Conservation (phyloP, 176 grass and related monocot species). For the Avena insularis region DNA sequence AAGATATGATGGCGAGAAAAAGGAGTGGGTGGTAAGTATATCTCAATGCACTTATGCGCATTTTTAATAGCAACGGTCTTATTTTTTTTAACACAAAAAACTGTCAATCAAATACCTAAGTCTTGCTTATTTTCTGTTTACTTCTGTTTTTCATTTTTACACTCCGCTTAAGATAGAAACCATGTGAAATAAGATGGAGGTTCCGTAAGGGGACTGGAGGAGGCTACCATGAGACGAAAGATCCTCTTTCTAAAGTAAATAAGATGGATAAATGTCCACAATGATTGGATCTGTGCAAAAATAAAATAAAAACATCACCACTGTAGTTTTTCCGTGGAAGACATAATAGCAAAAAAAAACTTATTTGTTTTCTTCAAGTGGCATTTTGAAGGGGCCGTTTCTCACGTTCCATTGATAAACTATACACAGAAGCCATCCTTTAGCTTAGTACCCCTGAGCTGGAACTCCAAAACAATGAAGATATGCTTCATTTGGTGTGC, state of each 20-base stretch:
- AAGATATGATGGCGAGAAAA: conserved; percentile 83
- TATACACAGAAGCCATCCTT: conserved; percentile 1
- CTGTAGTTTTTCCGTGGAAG: neutral
- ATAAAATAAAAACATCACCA: neutral
- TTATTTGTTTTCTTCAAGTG: neutral
- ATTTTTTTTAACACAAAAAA: neutral
- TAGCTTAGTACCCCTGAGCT: neutral
- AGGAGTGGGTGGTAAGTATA: conserved; percentile 95
- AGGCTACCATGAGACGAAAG: too few relatives aligned
- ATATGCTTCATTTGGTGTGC: conserved; percentile 33
- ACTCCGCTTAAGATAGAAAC: neutral
- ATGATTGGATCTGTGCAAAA: neutral
- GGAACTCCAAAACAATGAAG: neutral
- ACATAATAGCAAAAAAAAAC: neutral
- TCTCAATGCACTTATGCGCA: neutral
- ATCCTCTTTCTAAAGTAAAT: neutral
- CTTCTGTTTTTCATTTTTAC: neutral
- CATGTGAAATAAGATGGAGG: too few relatives aligned
- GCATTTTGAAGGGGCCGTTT: neutral
- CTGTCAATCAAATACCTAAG: conserved; percentile 4
- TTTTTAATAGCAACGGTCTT: neutral
- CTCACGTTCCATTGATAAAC: neutral
- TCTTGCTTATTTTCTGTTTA: neutral
- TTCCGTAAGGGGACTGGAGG: too few relatives aligned
- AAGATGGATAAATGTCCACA: neutral